Percentiles rank a stretch among this genome's conserved stretches.
phyloP scores from a whole-genome alignment of 441 rosid genomes.

The Pelargonium fulgidum region DNA sequence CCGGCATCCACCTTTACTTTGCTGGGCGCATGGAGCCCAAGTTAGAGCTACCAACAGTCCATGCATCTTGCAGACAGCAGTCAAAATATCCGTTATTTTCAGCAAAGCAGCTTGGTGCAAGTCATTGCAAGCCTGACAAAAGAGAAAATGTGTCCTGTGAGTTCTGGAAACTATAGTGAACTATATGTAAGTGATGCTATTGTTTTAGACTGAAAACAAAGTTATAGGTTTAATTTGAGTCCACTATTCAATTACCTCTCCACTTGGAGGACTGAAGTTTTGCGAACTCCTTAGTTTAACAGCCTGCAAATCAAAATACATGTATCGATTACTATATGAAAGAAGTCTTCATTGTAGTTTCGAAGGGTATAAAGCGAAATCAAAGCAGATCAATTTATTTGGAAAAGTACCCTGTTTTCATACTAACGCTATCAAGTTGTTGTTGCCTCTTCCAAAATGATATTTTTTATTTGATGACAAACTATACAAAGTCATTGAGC shows the following conservation, averaged over 20 bases:
- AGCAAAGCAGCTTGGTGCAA: conserved; percentile 48
- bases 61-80: conserved; percentile 48
- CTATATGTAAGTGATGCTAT: background rate
- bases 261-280: conserved; percentile 43
- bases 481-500: too few species aligned
- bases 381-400: background rate
- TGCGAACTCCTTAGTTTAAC: conserved; percentile 67
- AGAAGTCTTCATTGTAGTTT: conserved; percentile 13
- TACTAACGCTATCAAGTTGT: too few species aligned
- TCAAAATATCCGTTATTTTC: conserved; percentile 50
- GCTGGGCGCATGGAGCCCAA: conserved; percentile 70
- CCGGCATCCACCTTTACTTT: conserved; percentile 58
- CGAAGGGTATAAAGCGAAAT: background rate
- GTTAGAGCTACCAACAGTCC: conserved; percentile 69
- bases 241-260: conserved; percentile 40
- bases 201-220: background rate
- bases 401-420: too few species aligned
- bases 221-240: too few species aligned
- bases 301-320: conserved; percentile 46
- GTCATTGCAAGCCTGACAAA: conserved; percentile 47
- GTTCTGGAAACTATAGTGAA: conserved; percentile 21
- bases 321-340: conserved; percentile 26
- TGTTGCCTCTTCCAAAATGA: too few species aligned
- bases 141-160: conserved; percentile 22
- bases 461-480: too few species aligned